Evolutionary conservation across 2,329 filamentous ascomycete genomes (phyloP), one percentile per base, ranked within the genome.

Genomic region (Aspergillus sp.): DNA sequence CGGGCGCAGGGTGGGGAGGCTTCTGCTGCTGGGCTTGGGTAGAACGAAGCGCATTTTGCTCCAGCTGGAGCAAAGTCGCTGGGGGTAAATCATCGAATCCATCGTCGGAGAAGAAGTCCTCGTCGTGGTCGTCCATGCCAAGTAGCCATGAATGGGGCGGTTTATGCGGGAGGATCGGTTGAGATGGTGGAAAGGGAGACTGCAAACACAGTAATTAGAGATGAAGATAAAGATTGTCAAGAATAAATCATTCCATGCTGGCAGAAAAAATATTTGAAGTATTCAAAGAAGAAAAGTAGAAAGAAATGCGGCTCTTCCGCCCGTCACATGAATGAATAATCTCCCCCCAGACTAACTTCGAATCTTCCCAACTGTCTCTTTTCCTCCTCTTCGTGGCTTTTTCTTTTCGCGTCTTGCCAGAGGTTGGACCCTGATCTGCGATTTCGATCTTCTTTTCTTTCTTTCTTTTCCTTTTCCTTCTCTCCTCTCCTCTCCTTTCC

Each of bases 41-140:
- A n/a, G 70, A 70, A 49, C 62, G 62, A 45, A 66, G 65, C n/a
- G 72, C 73, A 58, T 68, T 61, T 49, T 74, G 64, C 54, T 75
- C 73, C 37, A 76, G 61, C 54, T 72, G 63, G 49, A 70, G 61
- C 44, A 73, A 58, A 17, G 71, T 68, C 46, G 69, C 60, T 23
- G 68, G 61, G 41, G 71, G 67, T 46, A 75, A 62, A 49, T 66
- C 67, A 50, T 74, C 73, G 56, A 73, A 69, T 52, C 66, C 67
- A 52, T 74, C 70, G 54, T 74, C 72, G 49, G 70, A 74, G 61
- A 74, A 74, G 57, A 68, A 68, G 49, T 73, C 71, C 61, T 74
- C 70, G 58, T 72, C 71, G 61, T 66, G 68, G 60, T 67, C 66
- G 64, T 72, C 72, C 72, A 74, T 74, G 60, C 68, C 69, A 69